These are phyloP conservation scores for Evernia prunastri DNA, from an alignment of 495 filamentous ascomycete genomes.

Conservation along the genomic window DNA sequence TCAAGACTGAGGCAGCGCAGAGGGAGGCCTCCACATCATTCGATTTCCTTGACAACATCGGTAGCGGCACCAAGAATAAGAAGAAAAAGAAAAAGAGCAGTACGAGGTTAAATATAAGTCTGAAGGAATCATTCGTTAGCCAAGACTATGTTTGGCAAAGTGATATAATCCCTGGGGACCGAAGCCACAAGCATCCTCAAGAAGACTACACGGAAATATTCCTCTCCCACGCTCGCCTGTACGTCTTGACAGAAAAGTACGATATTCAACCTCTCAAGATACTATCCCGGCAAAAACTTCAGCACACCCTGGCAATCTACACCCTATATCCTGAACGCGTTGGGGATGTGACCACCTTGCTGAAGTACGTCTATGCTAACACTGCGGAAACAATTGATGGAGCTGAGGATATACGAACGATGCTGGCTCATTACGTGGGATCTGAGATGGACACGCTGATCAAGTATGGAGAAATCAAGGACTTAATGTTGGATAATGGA, in stretches of 20 bases:
- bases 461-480: slow-evolving; percentile 27
- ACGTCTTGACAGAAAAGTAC: slow-evolving; percentile 37
- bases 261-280: slow-evolving; percentile 31
- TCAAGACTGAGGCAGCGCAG: background rate
- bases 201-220: slow-evolving; percentile 38
- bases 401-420: slow-evolving; percentile 24
- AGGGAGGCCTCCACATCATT: background rate
- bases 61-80: background rate
- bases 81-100: slow-evolving; percentile 1
- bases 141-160: background rate
- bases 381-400: slow-evolving; percentile 20
- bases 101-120: background rate
- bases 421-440: slow-evolving; percentile 30
- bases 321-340: slow-evolving; percentile 29
- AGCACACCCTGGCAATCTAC: slow-evolving; percentile 30
- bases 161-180: background rate
- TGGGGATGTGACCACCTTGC: slow-evolving; percentile 30
- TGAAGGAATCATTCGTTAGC: slow-evolving; percentile 4
- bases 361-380: slow-evolving; percentile 35
- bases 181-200: slow-evolving; percentile 3
- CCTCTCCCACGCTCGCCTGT: slow-evolving; percentile 36
- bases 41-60: background rate
- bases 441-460: slow-evolving; percentile 30
- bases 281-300: slow-evolving; percentile 34
- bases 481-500: slow-evolving; percentile 24